Base-by-base conservation (phyloP, 148 eudicot species). In the Hydrangea macrophylla region DNA sequence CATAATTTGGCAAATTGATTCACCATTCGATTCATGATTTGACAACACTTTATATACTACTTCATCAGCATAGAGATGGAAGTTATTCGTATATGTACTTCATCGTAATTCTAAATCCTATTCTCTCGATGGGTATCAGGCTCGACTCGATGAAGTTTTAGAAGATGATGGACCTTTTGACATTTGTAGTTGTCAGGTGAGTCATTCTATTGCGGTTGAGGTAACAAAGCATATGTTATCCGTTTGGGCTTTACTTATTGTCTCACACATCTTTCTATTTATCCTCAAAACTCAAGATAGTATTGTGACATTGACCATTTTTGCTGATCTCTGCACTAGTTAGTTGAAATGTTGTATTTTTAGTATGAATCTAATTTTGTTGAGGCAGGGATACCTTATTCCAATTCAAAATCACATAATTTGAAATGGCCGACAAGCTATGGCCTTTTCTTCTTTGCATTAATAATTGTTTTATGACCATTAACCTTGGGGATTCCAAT, bases 121-220 rank as follows among this genome's bases (percentile, higher is more conserved):
- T 37, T 67, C 20, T 63, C 20, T 67, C 67, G 35, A 23, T 72
- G 60, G 24, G 62, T 71, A 78, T 37, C 85, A 94, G 99, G 88
- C 89, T 65, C 86, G 76, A 37, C 65, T 94, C 60, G 99, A 91
- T 78, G 81, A 75, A 65, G 93, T 68, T 57, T 80, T 94, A 79
- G 90, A 82, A 58, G 93, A 91, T 58, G 99, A 94, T 80, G 96
- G 87, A 18, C 97, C 99, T 23, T 94, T 94, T 77, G 99, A 94
- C 78, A 59, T 94, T 37, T 85, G 92, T 73, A 94, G 99, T 79
- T 94, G 99, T 78, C 99, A 94, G 96, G 99, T 91, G 25, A 66
- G 79, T 75, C 58, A 28, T 23, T 60, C 15, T 35, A 15, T 40
- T 22, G 42, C 18, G n/a, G 22, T 39, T 68, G 54, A 42, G 20